Evolutionary conservation across 1,284 basidiomycete genomes (phyloP).

Genomic region (Ceratobasidium sp.): DNA sequence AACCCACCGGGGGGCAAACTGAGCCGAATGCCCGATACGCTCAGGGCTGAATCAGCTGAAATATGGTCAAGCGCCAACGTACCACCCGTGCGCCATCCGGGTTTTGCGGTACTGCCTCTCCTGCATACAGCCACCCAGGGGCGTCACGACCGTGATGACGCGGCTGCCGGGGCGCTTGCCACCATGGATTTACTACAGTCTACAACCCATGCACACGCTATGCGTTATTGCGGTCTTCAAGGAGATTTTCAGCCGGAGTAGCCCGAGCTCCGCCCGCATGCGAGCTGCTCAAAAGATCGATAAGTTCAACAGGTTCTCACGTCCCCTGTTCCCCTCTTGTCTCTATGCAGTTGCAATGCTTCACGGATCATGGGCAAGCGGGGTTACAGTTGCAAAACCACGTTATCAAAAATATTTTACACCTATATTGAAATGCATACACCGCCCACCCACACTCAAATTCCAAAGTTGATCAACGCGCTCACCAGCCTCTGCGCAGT

Average conservation of each 20-base stretch:
- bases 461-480: conserved; percentile 69
- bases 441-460: conserved; percentile 18
- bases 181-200: neutral
- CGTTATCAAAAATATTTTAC: neutral
- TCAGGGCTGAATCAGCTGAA: conserved; percentile 40
- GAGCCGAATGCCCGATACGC: conserved; percentile 39
- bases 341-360: neutral
- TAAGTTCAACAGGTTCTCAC: conserved; percentile 18
- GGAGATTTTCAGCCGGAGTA: neutral
- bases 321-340: neutral
- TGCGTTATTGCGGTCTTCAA: neutral
- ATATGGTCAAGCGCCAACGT: neutral
- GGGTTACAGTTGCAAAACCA: neutral
- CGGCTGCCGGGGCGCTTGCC: neutral
- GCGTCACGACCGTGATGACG: neutral
- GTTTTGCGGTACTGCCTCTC: conserved; percentile 26
- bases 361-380: conserved; percentile 3
- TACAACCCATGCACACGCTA: neutral
- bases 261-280: conserved; percentile 37
- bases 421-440: neutral
- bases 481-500: conserved; percentile 78
- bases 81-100: conserved; percentile 3
- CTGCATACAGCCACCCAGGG: conserved; percentile 7
- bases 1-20: neutral
- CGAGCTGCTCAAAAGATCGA: conserved; percentile 16